Conservation (phyloP, 2,329 filamentous ascomycete genomes). For the Epichloe brachyelytri region DNA sequence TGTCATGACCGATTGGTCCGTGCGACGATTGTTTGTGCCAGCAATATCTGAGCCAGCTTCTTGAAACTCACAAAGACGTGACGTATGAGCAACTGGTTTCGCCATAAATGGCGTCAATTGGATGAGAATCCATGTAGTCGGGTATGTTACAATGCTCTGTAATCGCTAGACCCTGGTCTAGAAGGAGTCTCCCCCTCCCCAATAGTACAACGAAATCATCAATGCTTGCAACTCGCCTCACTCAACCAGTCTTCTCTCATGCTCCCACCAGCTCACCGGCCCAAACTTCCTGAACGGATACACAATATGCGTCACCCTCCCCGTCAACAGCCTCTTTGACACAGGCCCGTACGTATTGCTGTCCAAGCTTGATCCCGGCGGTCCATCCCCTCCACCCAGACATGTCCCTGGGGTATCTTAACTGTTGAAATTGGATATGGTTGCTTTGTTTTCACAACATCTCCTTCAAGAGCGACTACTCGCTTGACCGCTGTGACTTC, state of each 20-base stretch:
- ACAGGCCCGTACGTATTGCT: conserved; percentile 87
- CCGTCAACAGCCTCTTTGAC: conserved; percentile 60
- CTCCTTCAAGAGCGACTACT: conserved; percentile 68
- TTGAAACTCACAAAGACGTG: no score
- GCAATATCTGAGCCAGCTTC: no score
- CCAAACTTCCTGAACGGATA: conserved; percentile 52
- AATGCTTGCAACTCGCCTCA: not conserved
- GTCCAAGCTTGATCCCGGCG: conserved; percentile 56
- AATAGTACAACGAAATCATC: not conserved
- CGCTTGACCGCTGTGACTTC: conserved; percentile 66
- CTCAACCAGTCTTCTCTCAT: conserved; percentile 18
- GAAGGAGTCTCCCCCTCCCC: not conserved
- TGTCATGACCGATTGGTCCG: not conserved
- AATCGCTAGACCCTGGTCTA: not conserved
- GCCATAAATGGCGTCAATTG: no score
- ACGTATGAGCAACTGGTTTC: no score
- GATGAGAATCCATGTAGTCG: no score
- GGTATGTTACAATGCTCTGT: no score
- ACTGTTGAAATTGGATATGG: conserved; percentile 45
- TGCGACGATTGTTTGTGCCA: not conserved
- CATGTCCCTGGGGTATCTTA: conserved; percentile 66
- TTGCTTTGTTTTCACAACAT: conserved; percentile 53
- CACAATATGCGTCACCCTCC: conserved; percentile 59
- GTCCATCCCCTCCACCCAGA: conserved; percentile 91
- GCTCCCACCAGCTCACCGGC: conserved; percentile 44